Base-by-base conservation (phyloP, 225 moss, liverwort and hornwort species). In the Takakia lepidozioides region DNA sequence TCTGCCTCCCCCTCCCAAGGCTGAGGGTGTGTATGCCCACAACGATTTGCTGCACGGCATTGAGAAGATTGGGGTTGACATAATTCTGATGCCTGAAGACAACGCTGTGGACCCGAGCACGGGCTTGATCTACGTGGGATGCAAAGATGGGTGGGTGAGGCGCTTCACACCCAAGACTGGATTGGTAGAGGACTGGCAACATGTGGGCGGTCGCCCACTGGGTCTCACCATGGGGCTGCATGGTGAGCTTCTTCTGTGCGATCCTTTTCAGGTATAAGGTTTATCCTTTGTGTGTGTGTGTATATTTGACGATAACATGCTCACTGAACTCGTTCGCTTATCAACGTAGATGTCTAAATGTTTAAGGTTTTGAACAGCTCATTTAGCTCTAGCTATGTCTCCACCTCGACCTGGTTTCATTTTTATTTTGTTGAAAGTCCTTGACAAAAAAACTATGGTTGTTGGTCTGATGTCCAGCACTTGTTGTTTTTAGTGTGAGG, bases 111-210 rank as follows among this genome's bases (percentile, higher is more conserved):
- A 84, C 20, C 54, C 71, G 2, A 53, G 52, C 15, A 61, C 61
- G 17, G 59, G 38, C 16, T 54, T 66, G 0, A 18, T 75, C 6
- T 87, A 79, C 25, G 67, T 52, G 15, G 59, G 68, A 32, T 45
- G 52, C 1, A 37, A 16, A 0, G 81, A 87, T 23, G 87, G 84
- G 8, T 91, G 86, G 91, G 62, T 91, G 14, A 91, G 71, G 73
- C 75, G 3, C 25, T 81, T 4, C 18, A 29, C 54, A 35, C 62
- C 21, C 15, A 24, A n/a, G 67, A 78, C n/a, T 3, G 87, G 87
- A 0, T 25, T 27, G 0, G 72, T 87, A 27, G 66, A 69, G n/a
- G 78, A 84, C 17, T 70, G 78, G 59, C 56, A 72, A 29, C 63
- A 46, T 10, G 64, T 72, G 9, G 86, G 86, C 2, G 73, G 48